Percentiles rank a stretch among this genome's conserved stretches.
phyloP scores from a whole-genome alignment of 2,329 filamentous ascomycete genomes.

The Pestalotiopsis fici region DNA sequence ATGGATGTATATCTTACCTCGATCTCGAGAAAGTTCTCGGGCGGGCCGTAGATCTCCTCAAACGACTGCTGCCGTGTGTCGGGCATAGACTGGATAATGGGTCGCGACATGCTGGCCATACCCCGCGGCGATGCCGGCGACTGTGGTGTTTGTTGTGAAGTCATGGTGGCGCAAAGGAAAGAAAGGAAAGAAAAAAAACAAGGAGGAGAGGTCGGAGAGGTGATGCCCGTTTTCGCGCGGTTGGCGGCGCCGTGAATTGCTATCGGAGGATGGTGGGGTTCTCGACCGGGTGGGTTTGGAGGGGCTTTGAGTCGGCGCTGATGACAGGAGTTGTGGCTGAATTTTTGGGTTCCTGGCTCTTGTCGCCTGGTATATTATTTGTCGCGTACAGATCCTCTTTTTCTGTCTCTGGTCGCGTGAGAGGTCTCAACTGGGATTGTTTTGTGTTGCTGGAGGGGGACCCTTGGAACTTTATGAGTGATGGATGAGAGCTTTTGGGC shows the following conservation, averaged over 20 bases:
- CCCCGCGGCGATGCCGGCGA: constrained; percentile 21
- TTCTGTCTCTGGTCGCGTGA: background rate
- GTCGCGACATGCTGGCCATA: constrained; percentile 41
- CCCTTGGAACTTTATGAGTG: background rate
- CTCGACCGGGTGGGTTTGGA: background rate
- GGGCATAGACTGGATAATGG: constrained; percentile 67
- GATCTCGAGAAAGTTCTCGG: constrained; percentile 98
- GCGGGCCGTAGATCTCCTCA: constrained; percentile 97
- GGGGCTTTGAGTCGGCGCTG: background rate
- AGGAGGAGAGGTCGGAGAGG: background rate
- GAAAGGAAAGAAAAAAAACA: background rate
- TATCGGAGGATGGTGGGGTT: background rate
- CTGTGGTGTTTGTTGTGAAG: background rate
- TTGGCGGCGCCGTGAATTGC: background rate
- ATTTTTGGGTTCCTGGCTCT: background rate
- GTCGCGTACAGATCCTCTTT: background rate
- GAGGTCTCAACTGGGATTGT: background rate
- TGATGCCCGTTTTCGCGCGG: background rate
- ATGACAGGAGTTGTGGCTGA: background rate
- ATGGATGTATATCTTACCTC: constrained; percentile 60
- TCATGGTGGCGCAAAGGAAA: background rate
- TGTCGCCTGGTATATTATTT: background rate
- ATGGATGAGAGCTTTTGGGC: background rate
- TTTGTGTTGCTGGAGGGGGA: background rate
- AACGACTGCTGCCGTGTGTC: constrained; percentile 89